Percentiles rank a stretch among this genome's conserved stretches.
These are phyloP conservation scores for Cenococcum geophilum DNA, from an alignment of 495 filamentous ascomycete genomes.

Conservation along the genomic window DNA sequence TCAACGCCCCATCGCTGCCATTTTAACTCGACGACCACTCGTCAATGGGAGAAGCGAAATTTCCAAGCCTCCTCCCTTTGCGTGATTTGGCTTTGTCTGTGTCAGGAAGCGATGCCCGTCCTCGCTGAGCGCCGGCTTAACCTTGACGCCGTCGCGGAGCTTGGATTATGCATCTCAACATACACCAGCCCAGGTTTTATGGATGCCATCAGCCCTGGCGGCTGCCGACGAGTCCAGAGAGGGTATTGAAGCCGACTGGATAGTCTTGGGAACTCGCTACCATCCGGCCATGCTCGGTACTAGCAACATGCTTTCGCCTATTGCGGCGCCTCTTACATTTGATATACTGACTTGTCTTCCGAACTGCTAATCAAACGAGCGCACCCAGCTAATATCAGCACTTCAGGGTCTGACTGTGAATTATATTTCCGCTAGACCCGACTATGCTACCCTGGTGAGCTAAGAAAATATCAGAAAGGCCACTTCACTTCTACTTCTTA, in stretches of 20 bases:
- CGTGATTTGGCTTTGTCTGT: conserved; percentile 4
- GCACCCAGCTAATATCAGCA: neutral
- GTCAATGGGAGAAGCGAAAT: neutral
- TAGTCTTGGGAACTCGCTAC: neutral
- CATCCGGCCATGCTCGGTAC: neutral
- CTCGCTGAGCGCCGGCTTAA: neutral
- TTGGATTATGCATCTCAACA: neutral
- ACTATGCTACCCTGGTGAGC: neutral
- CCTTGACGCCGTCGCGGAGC: neutral
- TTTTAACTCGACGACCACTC: conserved; percentile 1
- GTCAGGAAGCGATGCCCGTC: neutral
- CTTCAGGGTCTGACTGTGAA: neutral
- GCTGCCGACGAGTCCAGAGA: neutral
- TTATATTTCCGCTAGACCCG: neutral
- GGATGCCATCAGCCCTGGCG: conserved; percentile 3
- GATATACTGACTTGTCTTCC: neutral
- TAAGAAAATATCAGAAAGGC: neutral
- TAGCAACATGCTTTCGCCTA: neutral
- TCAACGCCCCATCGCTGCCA: neutral
- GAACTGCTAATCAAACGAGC: neutral
- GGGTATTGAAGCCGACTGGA: neutral
- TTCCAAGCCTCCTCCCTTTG: neutral
- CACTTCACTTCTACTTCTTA: neutral
- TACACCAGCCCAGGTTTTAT: neutral
- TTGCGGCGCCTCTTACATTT: neutral